A percentile compares a stretch with the other conserved stretches of the same genome.
These are phyloP conservation scores for Boletus bicolor DNA, from an alignment of 768 basidiomycete species.

Conservation along the genomic window DNA sequence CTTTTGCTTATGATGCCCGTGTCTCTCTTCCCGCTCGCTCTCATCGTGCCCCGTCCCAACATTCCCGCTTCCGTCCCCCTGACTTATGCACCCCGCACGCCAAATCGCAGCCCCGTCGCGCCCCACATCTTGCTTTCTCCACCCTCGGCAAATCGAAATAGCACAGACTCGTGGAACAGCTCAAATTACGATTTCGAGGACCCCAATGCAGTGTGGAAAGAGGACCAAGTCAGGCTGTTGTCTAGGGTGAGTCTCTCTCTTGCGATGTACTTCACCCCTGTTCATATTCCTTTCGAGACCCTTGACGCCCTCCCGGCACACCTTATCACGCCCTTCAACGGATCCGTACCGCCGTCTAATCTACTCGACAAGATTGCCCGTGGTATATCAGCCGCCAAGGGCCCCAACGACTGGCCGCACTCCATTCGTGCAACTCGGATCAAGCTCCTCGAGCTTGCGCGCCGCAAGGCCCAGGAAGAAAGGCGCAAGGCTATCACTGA, in stretches of 20 bases:
- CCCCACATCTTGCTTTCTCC: conserved; percentile 51
- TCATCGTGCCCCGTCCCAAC: conserved; percentile 60
- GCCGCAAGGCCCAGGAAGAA: conserved; percentile 55
- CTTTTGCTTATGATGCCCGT: conserved; percentile 39
- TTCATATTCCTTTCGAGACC: conserved; percentile 41
- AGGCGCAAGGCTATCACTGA: conserved; percentile 40
- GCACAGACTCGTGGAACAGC: conserved; percentile 83
- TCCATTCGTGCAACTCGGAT: conserved; percentile 77
- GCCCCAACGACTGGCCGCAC: conserved; percentile 77
- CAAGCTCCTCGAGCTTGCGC: conserved; percentile 79
- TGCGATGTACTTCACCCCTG: neutral
- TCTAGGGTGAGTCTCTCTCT: conserved; percentile 48
- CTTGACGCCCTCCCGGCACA: conserved; percentile 80
- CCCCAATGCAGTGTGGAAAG: conserved; percentile 67
- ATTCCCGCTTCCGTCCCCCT: conserved; percentile 26
- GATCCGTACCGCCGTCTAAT: conserved; percentile 79
- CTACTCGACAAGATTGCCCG: conserved; percentile 85
- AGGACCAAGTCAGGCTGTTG: conserved; percentile 66
- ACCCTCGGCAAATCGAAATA: conserved; percentile 48
- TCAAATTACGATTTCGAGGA: conserved; percentile 67
- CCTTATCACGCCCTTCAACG: conserved; percentile 84
- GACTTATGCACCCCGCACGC: conserved; percentile 54
- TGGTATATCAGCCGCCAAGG: conserved; percentile 71
- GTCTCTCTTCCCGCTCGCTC: conserved; percentile 53
- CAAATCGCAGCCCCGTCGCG: conserved; percentile 51